phyloP scores from a whole-genome alignment of 169 alveolate species.

The Cryptosporidium sp. region DNA sequence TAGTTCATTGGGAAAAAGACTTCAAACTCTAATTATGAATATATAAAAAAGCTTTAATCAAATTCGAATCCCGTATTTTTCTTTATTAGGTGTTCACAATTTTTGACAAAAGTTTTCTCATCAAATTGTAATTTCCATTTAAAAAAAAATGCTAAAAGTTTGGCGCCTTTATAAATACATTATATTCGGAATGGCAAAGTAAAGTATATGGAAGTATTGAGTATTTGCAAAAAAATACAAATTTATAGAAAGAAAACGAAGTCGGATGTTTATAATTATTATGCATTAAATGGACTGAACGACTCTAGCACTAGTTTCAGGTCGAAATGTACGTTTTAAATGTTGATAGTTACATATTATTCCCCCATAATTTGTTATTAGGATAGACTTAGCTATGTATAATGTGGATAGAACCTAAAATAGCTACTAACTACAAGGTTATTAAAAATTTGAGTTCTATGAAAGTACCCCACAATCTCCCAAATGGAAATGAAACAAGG shows the following conservation, averaged over 20 bases:
- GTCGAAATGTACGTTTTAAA: too few relatives aligned
- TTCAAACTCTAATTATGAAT: neutral
- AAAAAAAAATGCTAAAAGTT: too few relatives aligned
- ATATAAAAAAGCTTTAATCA: neutral
- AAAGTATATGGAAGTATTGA: neutral
- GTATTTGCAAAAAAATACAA: too few relatives aligned
- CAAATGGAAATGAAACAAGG: neutral
- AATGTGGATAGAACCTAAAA: neutral
- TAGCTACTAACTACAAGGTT: too few relatives aligned
- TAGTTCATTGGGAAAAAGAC: slow-evolving; percentile 22
- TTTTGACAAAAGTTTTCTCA: neutral
- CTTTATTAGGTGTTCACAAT: neutral
- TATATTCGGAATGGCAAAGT: too few relatives aligned
- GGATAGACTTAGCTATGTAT: neutral
- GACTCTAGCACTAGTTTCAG: too few relatives aligned
- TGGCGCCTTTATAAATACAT: neutral
- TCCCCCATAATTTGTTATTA: neutral
- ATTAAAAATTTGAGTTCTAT: too few relatives aligned
- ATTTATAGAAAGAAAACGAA: neutral
- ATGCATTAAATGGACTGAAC: neutral
- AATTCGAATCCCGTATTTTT: neutral
- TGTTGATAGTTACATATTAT: neutral
- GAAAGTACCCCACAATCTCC: neutral
- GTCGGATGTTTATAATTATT: too few relatives aligned
- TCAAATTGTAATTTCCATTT: too few relatives aligned